Base-by-base conservation (phyloP, 1,139 yeast species). In the Sugiyamaella pinicola region DNA sequence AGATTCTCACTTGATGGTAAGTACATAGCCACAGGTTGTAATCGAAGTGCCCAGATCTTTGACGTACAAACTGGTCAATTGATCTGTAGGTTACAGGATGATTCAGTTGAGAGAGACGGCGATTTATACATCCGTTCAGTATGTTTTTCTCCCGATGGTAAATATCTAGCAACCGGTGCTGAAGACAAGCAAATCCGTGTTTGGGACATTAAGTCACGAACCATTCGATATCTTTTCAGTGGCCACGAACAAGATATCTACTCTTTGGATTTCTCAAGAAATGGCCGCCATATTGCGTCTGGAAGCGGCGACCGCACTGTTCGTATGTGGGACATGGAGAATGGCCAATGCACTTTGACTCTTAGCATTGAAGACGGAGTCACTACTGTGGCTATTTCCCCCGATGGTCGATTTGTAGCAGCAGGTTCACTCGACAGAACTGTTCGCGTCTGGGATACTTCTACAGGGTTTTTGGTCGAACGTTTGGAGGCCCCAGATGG, bases 181-280 rank as follows among this genome's bases (percentile, higher is more conserved):
- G 99, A 93, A 74, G 99, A 93, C 74, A 90, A 89, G 72, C 84
- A 89, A 68, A 93, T 93, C 64, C 82, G 99, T 71, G 91, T 93
- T 67, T 93, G 99, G 99, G 97, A 93, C 70, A 82, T 93, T 69
- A 81, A 87, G 51, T 83, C 95, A 38, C 83, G 91, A 72, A 83
- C 93, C 66, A 88, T 93, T 65, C 85, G 88, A 58, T 88, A 89
- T 75, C 83, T 89, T 58, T 82, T 93, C 71, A 81, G 87, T 60
- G 99, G 99, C 51, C 99, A 93, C 69, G 98, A 91, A 71, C 99
- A 93, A 74, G 99, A 93, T 73, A 91, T 93, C 64, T 93, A 93
- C 73, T 91, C 98, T 6, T 79, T 93, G 63, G 98, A 91, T 74
- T 93, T 88, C 71, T 88, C 95, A 81, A 95, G 96, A 53, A 93